These are phyloP conservation scores for Lumnitzera littorea DNA, from an alignment of 345 rosid genomes.

Conservation along the genomic window DNA sequence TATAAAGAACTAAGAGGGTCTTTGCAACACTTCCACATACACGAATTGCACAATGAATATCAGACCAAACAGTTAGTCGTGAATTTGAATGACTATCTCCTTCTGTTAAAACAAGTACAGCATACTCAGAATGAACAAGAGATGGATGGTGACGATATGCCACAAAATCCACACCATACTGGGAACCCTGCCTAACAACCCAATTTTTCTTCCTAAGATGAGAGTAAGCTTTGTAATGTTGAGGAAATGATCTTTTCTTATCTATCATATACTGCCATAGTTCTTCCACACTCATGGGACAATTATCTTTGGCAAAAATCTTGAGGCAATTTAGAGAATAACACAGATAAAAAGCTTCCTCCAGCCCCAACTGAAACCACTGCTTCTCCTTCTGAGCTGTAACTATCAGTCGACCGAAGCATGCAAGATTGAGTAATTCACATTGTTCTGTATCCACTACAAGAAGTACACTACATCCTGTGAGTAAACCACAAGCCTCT, in stretches of 20 bases:
- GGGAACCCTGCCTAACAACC: slow-evolving; percentile 66
- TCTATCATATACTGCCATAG: slow-evolving; percentile 49
- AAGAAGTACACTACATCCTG: slow-evolving; percentile 49
- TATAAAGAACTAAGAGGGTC: slow-evolving; percentile 41
- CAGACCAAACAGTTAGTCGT: slow-evolving; percentile 66
- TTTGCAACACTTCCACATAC: slow-evolving; percentile 84
- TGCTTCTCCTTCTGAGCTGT: slow-evolving; percentile 58
- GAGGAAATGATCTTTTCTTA: slow-evolving; percentile 43
- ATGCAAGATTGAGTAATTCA: slow-evolving; percentile 53
- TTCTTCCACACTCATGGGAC: slow-evolving; percentile 24
- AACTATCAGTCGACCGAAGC: slow-evolving; percentile 55
- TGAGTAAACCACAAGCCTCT: slow-evolving; percentile 34
- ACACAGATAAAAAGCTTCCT: slow-evolving; percentile 72
- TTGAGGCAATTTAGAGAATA: slow-evolving; percentile 56
- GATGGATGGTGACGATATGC: slow-evolving; percentile 81
- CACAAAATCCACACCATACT: slow-evolving; percentile 74
- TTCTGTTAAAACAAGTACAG: slow-evolving; percentile 44
- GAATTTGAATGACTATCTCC: slow-evolving; percentile 22
- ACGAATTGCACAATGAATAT: slow-evolving; percentile 50
- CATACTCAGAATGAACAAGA: slow-evolving; percentile 79
- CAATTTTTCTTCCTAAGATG: slow-evolving; percentile 67
- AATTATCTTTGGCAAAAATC: slow-evolving; percentile 27
- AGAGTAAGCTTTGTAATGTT: slow-evolving; percentile 63
- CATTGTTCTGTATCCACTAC: slow-evolving; percentile 38
- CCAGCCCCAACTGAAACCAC: slow-evolving; percentile 63